Percentiles rank a stretch among this genome's conserved stretches.
Conservation (phyloP, 768 basidiomycete species). For the Naganishia randhawae region DNA sequence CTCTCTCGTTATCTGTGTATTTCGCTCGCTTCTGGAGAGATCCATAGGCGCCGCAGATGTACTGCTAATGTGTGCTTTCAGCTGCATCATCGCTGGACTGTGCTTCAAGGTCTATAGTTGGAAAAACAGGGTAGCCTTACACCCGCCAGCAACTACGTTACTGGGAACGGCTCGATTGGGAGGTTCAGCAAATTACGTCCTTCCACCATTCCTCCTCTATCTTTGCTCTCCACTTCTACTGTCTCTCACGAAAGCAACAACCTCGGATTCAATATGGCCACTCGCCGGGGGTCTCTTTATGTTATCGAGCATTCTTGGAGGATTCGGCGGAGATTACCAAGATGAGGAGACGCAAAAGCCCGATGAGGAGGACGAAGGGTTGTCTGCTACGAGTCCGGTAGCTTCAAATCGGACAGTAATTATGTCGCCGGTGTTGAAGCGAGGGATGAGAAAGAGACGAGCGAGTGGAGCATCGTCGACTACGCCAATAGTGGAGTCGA, state of each 20-base stretch:
- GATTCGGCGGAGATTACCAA: slow-evolving; percentile 27
- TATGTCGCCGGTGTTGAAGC: not conserved
- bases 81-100: not conserved
- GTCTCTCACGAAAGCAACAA: slow-evolving; percentile 89
- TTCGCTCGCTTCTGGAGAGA: slow-evolving; percentile 65
- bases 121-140: not conserved
- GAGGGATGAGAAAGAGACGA: slow-evolving; percentile 6
- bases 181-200: slow-evolving; percentile 55
- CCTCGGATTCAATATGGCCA: slow-evolving; percentile 96
- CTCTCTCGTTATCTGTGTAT: slow-evolving; percentile 73
- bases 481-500: slow-evolving; percentile 1
- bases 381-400: slow-evolving; percentile 30
- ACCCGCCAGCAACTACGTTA: not conserved
- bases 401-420: not conserved
- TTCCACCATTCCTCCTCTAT: slow-evolving; percentile 83
- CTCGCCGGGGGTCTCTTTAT: slow-evolving; percentile 75
- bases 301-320: slow-evolving; percentile 31
- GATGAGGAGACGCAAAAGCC: not conserved
- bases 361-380: slow-evolving; percentile 1
- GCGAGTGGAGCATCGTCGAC: not conserved
- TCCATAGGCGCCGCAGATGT: slow-evolving; percentile 49
- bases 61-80: not conserved
- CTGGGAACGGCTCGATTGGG: not conserved
- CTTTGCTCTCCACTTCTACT: slow-evolving; percentile 84
- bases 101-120: slow-evolving; percentile 1